Evolutionary conservation across 2,329 filamentous ascomycete genomes (phyloP).

Genomic region (Calonectria pseudoreteaudii): DNA sequence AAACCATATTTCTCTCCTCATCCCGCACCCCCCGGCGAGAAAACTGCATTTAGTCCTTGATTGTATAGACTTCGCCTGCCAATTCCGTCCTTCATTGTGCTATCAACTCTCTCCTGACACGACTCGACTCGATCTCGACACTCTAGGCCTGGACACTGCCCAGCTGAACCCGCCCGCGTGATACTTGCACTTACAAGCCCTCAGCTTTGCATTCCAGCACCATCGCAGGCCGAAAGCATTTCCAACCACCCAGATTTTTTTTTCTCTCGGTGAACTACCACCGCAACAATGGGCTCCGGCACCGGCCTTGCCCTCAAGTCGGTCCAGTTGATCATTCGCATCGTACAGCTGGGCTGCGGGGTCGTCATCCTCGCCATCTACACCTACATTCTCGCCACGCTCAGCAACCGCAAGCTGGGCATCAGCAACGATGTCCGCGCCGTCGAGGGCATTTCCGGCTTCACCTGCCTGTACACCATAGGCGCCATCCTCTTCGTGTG

Average conservation of each 20-base stretch:
- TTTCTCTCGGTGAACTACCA: too few relatives aligned
- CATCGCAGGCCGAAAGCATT: background rate
- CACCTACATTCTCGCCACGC: slow-evolving; percentile 85
- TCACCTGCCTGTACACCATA: slow-evolving; percentile 79
- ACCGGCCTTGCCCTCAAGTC: slow-evolving; percentile 71
- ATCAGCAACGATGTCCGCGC: slow-evolving; percentile 77
- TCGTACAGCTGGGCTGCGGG: slow-evolving; percentile 78
- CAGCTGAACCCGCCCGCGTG: background rate
- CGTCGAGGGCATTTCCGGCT: slow-evolving; percentile 82
- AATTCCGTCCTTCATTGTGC: background rate
- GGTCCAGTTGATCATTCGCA: slow-evolving; percentile 77
- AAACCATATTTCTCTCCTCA: slow-evolving; percentile 3
- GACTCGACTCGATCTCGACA: background rate
- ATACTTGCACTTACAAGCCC: background rate
- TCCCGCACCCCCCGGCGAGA: background rate
- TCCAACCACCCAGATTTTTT: background rate
- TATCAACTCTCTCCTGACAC: background rate
- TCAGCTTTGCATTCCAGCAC: background rate
- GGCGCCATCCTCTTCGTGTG: slow-evolving; percentile 80
- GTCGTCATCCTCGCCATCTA: slow-evolving; percentile 82
- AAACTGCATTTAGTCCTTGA: background rate
- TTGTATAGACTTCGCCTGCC: background rate
- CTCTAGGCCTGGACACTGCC: background rate
- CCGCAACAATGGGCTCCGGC: slow-evolving; percentile 45
- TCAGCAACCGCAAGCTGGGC: slow-evolving; percentile 70